A percentile compares a stretch with the other conserved stretches of the same genome.
Conservation (phyloP, 2,329 filamentous ascomycete species). For the Colletotrichum theobromicola region DNA sequence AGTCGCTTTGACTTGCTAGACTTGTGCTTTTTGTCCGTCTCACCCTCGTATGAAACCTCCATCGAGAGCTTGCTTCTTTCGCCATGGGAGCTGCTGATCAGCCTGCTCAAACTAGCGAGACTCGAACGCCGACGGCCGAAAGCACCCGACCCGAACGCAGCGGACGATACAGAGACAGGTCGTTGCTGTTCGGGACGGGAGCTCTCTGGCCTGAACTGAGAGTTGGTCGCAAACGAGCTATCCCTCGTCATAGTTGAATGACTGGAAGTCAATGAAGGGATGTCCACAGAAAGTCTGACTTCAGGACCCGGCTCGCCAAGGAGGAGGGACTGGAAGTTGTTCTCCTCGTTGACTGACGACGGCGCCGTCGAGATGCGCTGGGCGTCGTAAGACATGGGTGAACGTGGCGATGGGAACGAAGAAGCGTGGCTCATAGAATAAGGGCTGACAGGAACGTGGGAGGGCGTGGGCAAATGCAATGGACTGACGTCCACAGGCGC, state of each 20-base stretch:
- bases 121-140: slow-evolving; percentile 75
- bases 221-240: slow-evolving; percentile 54
- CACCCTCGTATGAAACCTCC: slow-evolving; percentile 63
- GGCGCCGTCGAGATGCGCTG: slow-evolving; percentile 77
- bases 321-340: slow-evolving; percentile 71
- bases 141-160: slow-evolving; percentile 42
- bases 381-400: slow-evolving; percentile 72
- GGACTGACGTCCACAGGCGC: slow-evolving; percentile 56
- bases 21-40: slow-evolving; percentile 63
- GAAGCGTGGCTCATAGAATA: slow-evolving; percentile 69
- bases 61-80: slow-evolving; percentile 78
- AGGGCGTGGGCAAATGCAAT: slow-evolving; percentile 47
- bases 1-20: slow-evolving; percentile 71
- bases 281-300: slow-evolving; percentile 72
- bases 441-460: slow-evolving; percentile 63
- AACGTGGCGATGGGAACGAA: slow-evolving; percentile 73
- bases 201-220: slow-evolving; percentile 53
- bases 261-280: slow-evolving; percentile 76
- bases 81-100: slow-evolving; percentile 77
- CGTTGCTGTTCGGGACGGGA: slow-evolving; percentile 55
- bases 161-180: slow-evolving; percentile 66
- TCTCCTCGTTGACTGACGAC: slow-evolving; percentile 76
- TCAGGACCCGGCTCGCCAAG: slow-evolving; percentile 79
- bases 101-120: slow-evolving; percentile 76
- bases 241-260: slow-evolving; percentile 79